Conservation (phyloP, 768 basidiomycete genomes). For the Trametes cinnabarina region DNA sequence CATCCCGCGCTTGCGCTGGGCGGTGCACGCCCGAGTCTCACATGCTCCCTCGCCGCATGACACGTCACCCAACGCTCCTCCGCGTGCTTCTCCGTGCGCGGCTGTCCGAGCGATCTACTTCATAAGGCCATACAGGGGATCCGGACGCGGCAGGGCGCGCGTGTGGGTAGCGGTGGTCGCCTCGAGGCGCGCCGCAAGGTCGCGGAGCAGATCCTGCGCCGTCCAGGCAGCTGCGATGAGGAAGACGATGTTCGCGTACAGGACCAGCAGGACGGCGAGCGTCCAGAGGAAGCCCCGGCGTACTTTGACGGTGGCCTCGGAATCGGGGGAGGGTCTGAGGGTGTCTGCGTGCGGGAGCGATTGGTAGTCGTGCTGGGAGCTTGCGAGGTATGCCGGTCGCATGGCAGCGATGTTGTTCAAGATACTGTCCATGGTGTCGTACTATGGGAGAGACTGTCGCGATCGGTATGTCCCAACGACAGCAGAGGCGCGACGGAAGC, state of each 20-base stretch:
- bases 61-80: neutral
- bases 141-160: neutral
- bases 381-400: too few species aligned
- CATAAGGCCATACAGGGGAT: constrained; percentile 1
- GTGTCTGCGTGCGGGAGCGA: too few species aligned
- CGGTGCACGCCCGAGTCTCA: neutral
- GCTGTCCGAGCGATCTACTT: neutral
- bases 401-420: too few species aligned
- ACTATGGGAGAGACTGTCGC: too few species aligned
- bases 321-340: too few species aligned
- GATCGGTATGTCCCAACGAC: too few species aligned
- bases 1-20: too few species aligned
- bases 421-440: too few species aligned
- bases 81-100: neutral
- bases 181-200: constrained; percentile 1
- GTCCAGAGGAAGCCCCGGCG: too few species aligned
- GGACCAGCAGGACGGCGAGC: neutral
- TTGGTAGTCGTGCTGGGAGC: too few species aligned
- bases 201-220: neutral
- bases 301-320: too few species aligned
- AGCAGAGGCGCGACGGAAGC: too few species aligned
- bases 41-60: neutral
- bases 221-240: neutral
- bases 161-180: neutral
- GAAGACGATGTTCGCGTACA: neutral